Base-by-base conservation (phyloP, 495 filamentous ascomycete species). In the Terfezia boudieri region DNA sequence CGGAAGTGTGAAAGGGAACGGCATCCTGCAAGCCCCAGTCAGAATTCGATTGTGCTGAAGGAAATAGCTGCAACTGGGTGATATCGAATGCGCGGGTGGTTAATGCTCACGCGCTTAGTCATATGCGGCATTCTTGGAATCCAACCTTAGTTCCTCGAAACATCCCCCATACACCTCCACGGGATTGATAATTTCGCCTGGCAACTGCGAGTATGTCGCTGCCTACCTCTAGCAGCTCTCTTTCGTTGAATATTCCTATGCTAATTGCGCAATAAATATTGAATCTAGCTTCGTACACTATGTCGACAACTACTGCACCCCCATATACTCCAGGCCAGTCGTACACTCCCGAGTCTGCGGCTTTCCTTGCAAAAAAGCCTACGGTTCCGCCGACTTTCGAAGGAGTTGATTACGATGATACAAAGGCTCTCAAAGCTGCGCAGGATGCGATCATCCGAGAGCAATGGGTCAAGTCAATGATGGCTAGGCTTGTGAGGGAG, bases 391-490 rank as follows among this genome's bases (percentile, higher is more conserved):
- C 90, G 16, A 89, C 85, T 59, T 98, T 95, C 72, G 85, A 94
- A 52, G 88, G 89, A 64, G 90, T 98, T 68, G 87, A 96, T 74
- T 96, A 83, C 75, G 80, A 92, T 56, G 88, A 98, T 74, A 92
- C 81, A 60, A 74, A 75, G 64, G 78, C 81, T 59, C 71, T 96
- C 53, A 94, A 95, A 74, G 83, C 83, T 54, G 88, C 92, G 56
- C 90, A 93, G 61, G 90, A 98, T 62, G 81, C 89, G 37, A 80
- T 98, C 49, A 79, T 98, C 61, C 79, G 86, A 43, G 90, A 98
- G 70, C 90, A 98, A 71, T 98, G 92, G 92, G 86, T 98, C 32
- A 79, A 78, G 67, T 81, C 79, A 61, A 98, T 98, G 90, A 96
- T 95, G 90, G 84, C 85, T 17, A 74, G 90, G 56, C 71, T 98